These are phyloP conservation scores for Tolypocladium capitatum DNA, from an alignment of 2,329 filamentous ascomycete genomes.

Conservation along the genomic window DNA sequence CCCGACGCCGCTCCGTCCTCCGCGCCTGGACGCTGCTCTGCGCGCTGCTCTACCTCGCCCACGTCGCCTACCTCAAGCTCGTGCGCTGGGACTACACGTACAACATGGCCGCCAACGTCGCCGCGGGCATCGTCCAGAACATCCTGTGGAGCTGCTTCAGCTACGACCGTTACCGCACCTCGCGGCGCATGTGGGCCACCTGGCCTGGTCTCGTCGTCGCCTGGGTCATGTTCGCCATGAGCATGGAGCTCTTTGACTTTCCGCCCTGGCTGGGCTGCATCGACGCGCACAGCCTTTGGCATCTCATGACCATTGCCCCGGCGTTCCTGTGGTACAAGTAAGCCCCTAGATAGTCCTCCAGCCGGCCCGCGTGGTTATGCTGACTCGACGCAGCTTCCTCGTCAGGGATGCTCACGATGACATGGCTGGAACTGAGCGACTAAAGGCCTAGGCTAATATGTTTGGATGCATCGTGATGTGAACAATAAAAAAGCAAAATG, in stretches of 20 bases:
- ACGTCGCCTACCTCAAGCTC: slow-evolving; percentile 73
- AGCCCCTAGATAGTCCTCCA: slow-evolving; percentile 24
- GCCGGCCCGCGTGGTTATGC: neutral
- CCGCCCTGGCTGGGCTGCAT: slow-evolving; percentile 68
- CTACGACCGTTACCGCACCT: slow-evolving; percentile 56
- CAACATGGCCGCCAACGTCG: slow-evolving; percentile 94
- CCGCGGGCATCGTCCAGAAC: slow-evolving; percentile 67
- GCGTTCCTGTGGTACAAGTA: slow-evolving; percentile 91
- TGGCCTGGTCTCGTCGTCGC: slow-evolving; percentile 87
- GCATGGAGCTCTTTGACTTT: slow-evolving; percentile 89
- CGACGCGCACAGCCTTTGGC: slow-evolving; percentile 94
- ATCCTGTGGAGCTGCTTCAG: slow-evolving; percentile 78
- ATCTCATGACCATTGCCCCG: slow-evolving; percentile 80
- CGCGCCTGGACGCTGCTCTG: slow-evolving; percentile 68
- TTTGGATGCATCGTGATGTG: neutral
- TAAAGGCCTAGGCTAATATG: slow-evolving; percentile 41
- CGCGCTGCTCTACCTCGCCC: slow-evolving; percentile 53
- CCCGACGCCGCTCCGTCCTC: slow-evolving; percentile 36
- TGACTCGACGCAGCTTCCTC: slow-evolving; percentile 52
- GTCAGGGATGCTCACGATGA: slow-evolving; percentile 78
- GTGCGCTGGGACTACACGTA: slow-evolving; percentile 93
- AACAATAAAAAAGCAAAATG: neutral
- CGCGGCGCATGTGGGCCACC: slow-evolving; percentile 64
- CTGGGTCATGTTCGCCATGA: slow-evolving; percentile 89
- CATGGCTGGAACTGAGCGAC: slow-evolving; percentile 50